Evolutionary conservation across 1,284 basidiomycete genomes (phyloP).

Genomic region (Bondarzewia mesenterica): DNA sequence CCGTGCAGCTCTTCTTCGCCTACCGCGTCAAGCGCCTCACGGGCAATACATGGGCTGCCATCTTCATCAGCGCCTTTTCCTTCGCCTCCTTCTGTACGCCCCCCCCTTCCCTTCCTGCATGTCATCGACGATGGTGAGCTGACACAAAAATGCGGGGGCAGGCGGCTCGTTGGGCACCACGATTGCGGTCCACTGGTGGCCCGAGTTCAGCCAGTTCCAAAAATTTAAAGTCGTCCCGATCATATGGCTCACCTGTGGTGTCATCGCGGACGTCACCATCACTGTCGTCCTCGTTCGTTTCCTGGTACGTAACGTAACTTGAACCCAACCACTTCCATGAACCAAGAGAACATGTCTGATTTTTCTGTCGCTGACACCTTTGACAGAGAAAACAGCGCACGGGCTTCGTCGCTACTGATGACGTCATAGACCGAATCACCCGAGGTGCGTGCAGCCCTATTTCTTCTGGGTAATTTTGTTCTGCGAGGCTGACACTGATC

Average conservation of each 20-base stretch:
- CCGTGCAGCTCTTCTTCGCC: conserved; percentile 30
- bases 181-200: conserved; percentile 26
- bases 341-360: not conserved
- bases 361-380: not conserved
- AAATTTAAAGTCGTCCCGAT: conserved; percentile 28
- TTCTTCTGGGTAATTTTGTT: conserved; percentile 10
- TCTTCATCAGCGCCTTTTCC: conserved; percentile 12
- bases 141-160: conserved; percentile 8
- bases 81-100: conserved; percentile 11
- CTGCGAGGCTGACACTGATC: not conserved
- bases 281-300: conserved; percentile 24
- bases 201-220: conserved; percentile 26
- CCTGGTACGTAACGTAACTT: conserved; percentile 15
- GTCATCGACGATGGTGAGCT: not conserved
- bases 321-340: not conserved
- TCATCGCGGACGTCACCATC: conserved; percentile 24
- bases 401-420: conserved; percentile 26
- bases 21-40: conserved; percentile 24
- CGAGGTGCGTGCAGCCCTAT: conserved; percentile 24
- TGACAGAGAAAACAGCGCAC: conserved; percentile 32
- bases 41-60: conserved; percentile 13
- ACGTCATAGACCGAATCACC: conserved; percentile 32
- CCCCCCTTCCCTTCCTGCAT: not conserved
- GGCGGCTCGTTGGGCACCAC: conserved; percentile 26
- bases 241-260: conserved; percentile 26